phyloP scores from a whole-genome alignment of 1,284 basidiomycete species.

The Sparassis latifolia region DNA sequence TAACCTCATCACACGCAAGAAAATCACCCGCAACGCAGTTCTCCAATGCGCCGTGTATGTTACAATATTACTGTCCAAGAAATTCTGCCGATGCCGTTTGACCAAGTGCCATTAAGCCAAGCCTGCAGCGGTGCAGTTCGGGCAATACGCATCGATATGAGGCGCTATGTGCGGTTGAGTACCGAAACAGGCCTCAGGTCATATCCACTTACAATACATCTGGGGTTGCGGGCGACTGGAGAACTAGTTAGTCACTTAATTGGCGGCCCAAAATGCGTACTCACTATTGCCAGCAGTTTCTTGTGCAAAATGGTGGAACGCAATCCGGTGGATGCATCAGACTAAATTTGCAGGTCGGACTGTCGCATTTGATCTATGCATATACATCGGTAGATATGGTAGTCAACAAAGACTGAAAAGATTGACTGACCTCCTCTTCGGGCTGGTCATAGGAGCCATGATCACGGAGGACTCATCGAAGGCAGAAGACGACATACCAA shows the following conservation, averaged over 20 bases:
- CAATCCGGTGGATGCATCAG: constrained; percentile 48
- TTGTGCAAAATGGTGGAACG: constrained; percentile 42
- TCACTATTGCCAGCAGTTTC: constrained; percentile 70
- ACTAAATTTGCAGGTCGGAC: constrained; percentile 59
- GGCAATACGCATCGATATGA: constrained; percentile 42
- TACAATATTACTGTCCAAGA: too few relatives aligned
- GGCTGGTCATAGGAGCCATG: constrained; percentile 33
- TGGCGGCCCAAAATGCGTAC: constrained; percentile 18
- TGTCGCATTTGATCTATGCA: constrained; percentile 55
- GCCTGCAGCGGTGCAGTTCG: constrained; percentile 15
- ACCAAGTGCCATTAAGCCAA: neutral
- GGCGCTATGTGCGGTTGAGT: constrained; percentile 28
- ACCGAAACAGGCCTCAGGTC: neutral
- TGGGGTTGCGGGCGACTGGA: constrained; percentile 60
- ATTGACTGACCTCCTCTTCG: constrained; percentile 49
- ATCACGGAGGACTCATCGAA: too few relatives aligned
- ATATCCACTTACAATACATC: constrained; percentile 45
- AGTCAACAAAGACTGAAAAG: too few relatives aligned
- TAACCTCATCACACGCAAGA: too few relatives aligned
- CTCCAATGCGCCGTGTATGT: too few relatives aligned
- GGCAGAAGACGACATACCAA: constrained; percentile 33
- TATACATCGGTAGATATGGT: neutral
- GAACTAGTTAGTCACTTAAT: constrained; percentile 1
- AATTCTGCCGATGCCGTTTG: too few relatives aligned
- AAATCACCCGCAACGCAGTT: too few relatives aligned